Percentiles rank a stretch among this genome's conserved stretches.
phyloP scores from a whole-genome alignment of 108 stramenopile species.

The Poteriospumella lacustris region DNA sequence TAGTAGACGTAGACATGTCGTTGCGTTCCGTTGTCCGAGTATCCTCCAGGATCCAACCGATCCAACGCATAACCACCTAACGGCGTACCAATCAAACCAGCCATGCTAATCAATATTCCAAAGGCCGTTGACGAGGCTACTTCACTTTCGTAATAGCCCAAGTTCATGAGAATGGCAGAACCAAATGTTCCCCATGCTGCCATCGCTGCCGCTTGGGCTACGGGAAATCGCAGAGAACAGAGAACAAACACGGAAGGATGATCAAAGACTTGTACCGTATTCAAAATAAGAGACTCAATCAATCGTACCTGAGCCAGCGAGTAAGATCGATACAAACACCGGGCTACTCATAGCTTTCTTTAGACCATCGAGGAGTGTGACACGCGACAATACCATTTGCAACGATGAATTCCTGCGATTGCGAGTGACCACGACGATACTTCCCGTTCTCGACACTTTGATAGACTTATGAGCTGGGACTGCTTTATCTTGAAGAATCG shows the following conservation, averaged over 20 bases:
- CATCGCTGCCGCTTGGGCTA: conserved; percentile 37
- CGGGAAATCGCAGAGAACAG: no score
- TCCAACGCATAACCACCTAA: conserved; percentile 48
- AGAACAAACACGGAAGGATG: no score
- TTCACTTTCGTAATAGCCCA: conserved; percentile 35
- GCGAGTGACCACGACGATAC: no score
- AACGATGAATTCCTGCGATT: no score
- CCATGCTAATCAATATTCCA: conserved; percentile 40
- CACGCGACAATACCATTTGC: no score
- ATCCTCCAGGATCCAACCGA: background rate
- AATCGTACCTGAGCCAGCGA: no score
- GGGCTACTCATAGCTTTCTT: conserved; percentile 2
- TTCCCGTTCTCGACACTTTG: no score
- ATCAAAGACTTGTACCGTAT: no score
- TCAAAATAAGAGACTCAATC: no score
- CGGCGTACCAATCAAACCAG: conserved; percentile 49
- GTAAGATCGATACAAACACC: conserved; percentile 34
- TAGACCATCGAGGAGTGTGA: no score
- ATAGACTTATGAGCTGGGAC: no score
- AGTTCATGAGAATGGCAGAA: conserved; percentile 30
- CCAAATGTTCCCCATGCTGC: conserved; percentile 45
- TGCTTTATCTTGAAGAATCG: no score
- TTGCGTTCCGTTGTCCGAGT: background rate
- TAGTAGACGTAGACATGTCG: background rate
- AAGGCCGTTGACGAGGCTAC: conserved; percentile 36